Base-by-base conservation (phyloP, 352 stramenopile species). In the Aphanomyces invadans region DNA sequence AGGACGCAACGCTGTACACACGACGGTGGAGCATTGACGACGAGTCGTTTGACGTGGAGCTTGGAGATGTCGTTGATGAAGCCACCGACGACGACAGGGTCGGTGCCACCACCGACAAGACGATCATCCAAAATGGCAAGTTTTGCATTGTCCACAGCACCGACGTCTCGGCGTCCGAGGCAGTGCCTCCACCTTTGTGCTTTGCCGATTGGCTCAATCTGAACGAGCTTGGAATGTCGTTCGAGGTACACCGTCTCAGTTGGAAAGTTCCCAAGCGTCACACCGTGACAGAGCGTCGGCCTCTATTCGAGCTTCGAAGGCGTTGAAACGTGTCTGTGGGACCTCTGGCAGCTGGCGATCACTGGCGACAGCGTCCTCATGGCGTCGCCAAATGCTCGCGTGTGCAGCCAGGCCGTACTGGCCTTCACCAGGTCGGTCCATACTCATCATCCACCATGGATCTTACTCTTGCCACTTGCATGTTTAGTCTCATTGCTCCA, bases 221-320 rank as follows among this genome's bases (percentile, higher is more conserved):
- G 29, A 87, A 87, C 15, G 69, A 72, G 7, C 51, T 65, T 23
- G 62, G 36, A 38, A 64, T 60, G 39, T 59, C 36, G 38, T 51
- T 49, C 12, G 33, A 28, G 32, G 39, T 53, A 49, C 19, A 60
- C 38, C 3, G 32, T 23, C 10, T 42, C 19, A 28, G 59, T 10
- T 23, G 36, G 11, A 12, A 11, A 54, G 11, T 11, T 54, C 21
- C 10, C n/a, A 44, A 53, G 17, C 38, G 31, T 53, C 46, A 23
- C 32, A 29, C 36, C 12, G 7, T 57, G 21, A 42, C 26, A 69
- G 62, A 63, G 62, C 36, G 79, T 94, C 31, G 85, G 85, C 2
- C 69, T 95, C 42, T 95, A 89, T 69, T 91, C 83, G 7, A 95
- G 79, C 62, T 95, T 94, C 71, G 72, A 86, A 9, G 82, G 82